Evolutionary conservation across 1,284 basidiomycete genomes (phyloP).

Genomic region (Cystobasidiaceae sp.): DNA sequence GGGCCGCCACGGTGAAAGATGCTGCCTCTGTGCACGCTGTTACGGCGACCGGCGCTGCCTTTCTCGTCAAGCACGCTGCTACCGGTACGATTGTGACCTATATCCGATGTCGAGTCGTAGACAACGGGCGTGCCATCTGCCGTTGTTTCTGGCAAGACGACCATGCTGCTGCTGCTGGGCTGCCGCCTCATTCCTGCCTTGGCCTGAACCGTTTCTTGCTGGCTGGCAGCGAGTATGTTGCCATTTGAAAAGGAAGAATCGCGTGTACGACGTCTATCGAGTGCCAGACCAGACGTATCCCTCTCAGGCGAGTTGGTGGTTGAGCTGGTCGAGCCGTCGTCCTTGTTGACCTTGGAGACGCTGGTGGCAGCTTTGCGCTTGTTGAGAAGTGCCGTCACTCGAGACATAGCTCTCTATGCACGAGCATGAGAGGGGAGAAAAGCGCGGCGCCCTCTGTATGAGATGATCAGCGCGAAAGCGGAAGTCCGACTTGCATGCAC

Average conservation of each 20-base stretch:
- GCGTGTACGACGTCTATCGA: not conserved
- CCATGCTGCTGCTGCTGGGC: slow-evolving; percentile 6
- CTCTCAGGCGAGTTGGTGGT: too few species aligned
- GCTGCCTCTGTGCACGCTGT: slow-evolving; percentile 1
- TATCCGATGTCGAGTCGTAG: slow-evolving; percentile 8
- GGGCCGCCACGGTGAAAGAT: slow-evolving; percentile 19
- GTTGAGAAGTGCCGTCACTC: too few species aligned
- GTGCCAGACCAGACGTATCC: too few species aligned
- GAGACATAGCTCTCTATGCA: too few species aligned
- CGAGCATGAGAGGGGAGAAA: too few species aligned
- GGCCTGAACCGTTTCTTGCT: not conserved
- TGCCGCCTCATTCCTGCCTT: slow-evolving; percentile 6
- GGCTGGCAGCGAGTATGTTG: not conserved
- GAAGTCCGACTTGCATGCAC: too few species aligned
- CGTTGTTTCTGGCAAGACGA: not conserved
- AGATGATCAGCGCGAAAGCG: too few species aligned
- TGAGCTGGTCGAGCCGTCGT: too few species aligned
- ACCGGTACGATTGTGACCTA: not conserved
- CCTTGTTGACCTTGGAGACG: too few species aligned
- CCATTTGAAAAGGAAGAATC: not conserved
- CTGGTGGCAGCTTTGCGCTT: too few species aligned
- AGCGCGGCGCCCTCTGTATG: too few species aligned
- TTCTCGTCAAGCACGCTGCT: not conserved
- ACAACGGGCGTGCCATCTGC: slow-evolving; percentile 14
- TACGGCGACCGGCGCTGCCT: not conserved